Conservation (phyloP, 352 stramenopile genomes). For the Globisporangium spinosum region DNA sequence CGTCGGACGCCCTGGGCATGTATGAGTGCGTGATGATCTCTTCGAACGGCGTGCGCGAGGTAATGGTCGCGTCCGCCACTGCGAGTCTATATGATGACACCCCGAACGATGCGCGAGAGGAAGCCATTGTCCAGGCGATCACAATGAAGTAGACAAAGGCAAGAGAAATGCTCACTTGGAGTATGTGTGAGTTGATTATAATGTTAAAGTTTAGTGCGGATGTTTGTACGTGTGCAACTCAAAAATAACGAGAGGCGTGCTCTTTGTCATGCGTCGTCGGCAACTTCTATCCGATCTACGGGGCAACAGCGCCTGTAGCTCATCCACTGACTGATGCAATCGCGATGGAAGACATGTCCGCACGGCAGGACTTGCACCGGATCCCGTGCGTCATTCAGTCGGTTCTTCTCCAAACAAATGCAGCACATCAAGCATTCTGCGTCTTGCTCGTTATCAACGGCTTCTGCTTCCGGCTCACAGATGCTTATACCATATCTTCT, state of each 20-base stretch:
- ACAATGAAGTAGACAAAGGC: slow-evolving; percentile 19
- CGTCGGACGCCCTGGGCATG: slow-evolving; percentile 23
- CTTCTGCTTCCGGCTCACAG: not conserved
- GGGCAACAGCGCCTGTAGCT: slow-evolving; percentile 29
- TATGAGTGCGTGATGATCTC: slow-evolving; percentile 50
- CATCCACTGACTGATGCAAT: slow-evolving; percentile 28
- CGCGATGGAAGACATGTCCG: slow-evolving; percentile 30
- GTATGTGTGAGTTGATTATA: not conserved
- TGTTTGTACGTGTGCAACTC: not conserved
- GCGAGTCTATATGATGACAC: slow-evolving; percentile 23
- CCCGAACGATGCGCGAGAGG: slow-evolving; percentile 37
- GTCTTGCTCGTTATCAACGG: not conserved
- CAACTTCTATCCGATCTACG: slow-evolving; percentile 22
- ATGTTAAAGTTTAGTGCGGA: not conserved
- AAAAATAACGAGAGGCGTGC: not conserved
- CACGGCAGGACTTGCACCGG: slow-evolving; percentile 23
- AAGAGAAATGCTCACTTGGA: not conserved
- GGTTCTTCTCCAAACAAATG: slow-evolving; percentile 30
- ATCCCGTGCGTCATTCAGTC: not conserved
- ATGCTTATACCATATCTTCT: not conserved
- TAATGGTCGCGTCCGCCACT: slow-evolving; percentile 18
- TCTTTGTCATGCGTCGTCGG: not conserved
- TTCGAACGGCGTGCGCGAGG: slow-evolving; percentile 51
- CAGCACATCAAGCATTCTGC: slow-evolving; percentile 12
- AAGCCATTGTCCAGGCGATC: slow-evolving; percentile 49